These are phyloP conservation scores for Sutorius australiensis DNA, from an alignment of 768 basidiomycete species.

Conservation along the genomic window DNA sequence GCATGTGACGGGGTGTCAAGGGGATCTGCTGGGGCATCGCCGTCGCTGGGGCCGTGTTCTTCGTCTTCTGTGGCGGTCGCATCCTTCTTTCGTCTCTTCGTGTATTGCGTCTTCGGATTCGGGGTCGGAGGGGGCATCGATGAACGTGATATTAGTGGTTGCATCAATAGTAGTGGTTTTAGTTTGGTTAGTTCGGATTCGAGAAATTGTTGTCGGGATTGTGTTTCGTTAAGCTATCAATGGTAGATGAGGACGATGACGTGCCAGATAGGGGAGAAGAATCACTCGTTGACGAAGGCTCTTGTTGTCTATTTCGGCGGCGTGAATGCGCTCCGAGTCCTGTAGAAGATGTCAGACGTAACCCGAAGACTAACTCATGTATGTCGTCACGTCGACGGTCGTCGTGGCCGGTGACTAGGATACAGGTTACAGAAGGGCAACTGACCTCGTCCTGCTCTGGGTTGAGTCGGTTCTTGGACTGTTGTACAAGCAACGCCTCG, in stretches of 20 bases:
- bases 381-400: not conserved
- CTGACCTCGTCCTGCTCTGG: slow-evolving; percentile 44
- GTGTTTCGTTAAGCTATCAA: slow-evolving; percentile 55
- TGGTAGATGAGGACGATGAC: slow-evolving; percentile 4
- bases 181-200: slow-evolving; percentile 65
- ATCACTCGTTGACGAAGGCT: slow-evolving; percentile 57
- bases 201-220: slow-evolving; percentile 48
- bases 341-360: slow-evolving; percentile 28
- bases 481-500: slow-evolving; percentile 56
- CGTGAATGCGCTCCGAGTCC: slow-evolving; percentile 54
- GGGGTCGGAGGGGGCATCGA: slow-evolving; percentile 20
- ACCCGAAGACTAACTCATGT: not conserved
- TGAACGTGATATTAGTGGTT: slow-evolving; percentile 38
- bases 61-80: slow-evolving; percentile 24
- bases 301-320: slow-evolving; percentile 59
- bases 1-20: slow-evolving; percentile 17
- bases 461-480: slow-evolving; percentile 39
- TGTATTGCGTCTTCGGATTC: slow-evolving; percentile 18
- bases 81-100: slow-evolving; percentile 29
- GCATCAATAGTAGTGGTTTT: slow-evolving; percentile 66
- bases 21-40: slow-evolving; percentile 21
- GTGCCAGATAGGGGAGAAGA: not conserved
- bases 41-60: slow-evolving; percentile 22
- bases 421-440: not conserved
- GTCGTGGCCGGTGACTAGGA: not conserved